A percentile compares a stretch with the other conserved stretches of the same genome.
These are phyloP conservation scores for Saccharum spontaneum DNA, from an alignment of 176 grass and related monocot species.

Conservation along the genomic window DNA sequence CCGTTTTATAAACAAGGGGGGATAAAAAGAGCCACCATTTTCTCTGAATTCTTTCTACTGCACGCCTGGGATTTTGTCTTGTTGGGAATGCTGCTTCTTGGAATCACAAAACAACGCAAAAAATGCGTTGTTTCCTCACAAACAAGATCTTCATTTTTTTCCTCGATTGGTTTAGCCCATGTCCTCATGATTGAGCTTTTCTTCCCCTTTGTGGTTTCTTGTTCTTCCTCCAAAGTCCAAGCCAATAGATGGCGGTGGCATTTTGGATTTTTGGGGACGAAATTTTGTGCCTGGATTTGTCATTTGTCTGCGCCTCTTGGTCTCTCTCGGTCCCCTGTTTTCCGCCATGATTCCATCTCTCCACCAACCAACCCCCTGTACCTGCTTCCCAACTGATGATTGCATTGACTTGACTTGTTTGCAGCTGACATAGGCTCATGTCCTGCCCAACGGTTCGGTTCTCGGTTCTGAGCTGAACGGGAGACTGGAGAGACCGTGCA, in stretches of 20 bases:
- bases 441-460: neutral
- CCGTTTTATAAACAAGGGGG: neutral
- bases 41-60: neutral
- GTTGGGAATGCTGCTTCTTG: constrained; percentile 6
- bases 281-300: neutral
- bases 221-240: neutral
- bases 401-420: constrained; percentile 34
- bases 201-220: neutral
- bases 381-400: neutral
- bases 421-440: constrained; percentile 22
- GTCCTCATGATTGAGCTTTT: neutral
- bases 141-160: neutral
- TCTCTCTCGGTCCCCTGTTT: constrained; percentile 8
- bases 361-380: neutral
- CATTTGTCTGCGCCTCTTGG: neutral
- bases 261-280: neutral
- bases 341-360: constrained; percentile 37
- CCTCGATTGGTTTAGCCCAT: neutral
- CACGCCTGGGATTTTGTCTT: neutral
- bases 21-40: neutral
- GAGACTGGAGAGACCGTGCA: neutral
- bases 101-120: neutral
- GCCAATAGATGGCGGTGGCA: neutral
- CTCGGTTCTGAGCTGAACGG: constrained; percentile 17
- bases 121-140: neutral